These are phyloP conservation scores for Scheffersomyces quercinus DNA, from an alignment of 1,139 yeast genomes.

Conservation along the genomic window DNA sequence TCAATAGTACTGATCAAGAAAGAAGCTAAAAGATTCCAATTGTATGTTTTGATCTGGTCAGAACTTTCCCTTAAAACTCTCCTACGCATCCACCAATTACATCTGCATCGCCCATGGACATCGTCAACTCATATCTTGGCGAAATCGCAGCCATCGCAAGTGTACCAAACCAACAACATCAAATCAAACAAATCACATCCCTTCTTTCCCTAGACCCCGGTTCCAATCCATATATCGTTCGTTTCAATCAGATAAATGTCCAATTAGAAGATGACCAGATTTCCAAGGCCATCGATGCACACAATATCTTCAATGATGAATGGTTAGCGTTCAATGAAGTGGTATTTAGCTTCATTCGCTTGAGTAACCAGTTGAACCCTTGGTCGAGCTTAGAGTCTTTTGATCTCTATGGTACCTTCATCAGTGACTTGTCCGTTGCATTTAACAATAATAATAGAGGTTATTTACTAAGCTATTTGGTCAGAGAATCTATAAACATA, in stretches of 20 bases:
- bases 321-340: conserved; percentile 56
- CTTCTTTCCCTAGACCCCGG: conserved; percentile 12
- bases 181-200: conserved; percentile 7
- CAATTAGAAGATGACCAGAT: conserved; percentile 28
- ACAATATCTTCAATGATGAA: conserved; percentile 36
- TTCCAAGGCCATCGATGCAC: conserved; percentile 7
- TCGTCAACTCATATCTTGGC: conserved; percentile 7
- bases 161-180: conserved; percentile 9
- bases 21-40: too few relatives aligned
- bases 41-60: too few relatives aligned
- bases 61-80: too few relatives aligned
- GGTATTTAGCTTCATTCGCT: conserved; percentile 49
- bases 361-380: conserved; percentile 60
- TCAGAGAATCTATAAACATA: conserved; percentile 40
- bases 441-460: conserved; percentile 57
- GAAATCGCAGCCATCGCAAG: conserved; percentile 8
- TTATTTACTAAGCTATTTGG: conserved; percentile 43
- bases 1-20: too few relatives aligned
- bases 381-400: conserved; percentile 57
- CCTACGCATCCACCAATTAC: too few relatives aligned
- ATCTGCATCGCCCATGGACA: conserved; percentile 8
- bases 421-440: conserved; percentile 59
- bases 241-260: conserved; percentile 7
- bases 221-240: conserved; percentile 11
- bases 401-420: conserved; percentile 54